phyloP scores from a whole-genome alignment of 2,329 filamentous ascomycete genomes.

The Alternaria arborescens region DNA sequence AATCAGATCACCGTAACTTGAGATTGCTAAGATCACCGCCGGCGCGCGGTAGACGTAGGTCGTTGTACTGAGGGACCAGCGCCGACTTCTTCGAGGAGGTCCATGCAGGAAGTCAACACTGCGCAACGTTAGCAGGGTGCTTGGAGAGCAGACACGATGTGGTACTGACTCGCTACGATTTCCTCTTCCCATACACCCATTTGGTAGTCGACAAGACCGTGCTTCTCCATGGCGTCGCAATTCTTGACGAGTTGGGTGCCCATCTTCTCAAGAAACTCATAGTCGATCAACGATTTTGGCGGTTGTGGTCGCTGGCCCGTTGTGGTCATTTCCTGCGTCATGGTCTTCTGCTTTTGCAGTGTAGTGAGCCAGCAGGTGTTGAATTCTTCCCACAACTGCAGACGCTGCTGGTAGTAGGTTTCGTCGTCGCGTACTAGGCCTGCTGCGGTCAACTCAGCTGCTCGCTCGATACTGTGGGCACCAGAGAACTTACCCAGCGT shows the following conservation, averaged over 20 bases:
- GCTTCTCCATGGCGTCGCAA: slow-evolving; percentile 85
- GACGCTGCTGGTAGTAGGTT: slow-evolving; percentile 74
- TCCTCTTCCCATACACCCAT: slow-evolving; percentile 96
- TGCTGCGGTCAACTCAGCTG: slow-evolving; percentile 67
- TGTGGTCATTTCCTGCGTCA: slow-evolving; percentile 68
- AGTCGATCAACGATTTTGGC: slow-evolving; percentile 71
- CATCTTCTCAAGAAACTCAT: slow-evolving; percentile 77
- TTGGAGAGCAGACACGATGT: neutral
- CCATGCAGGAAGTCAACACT: slow-evolving; percentile 64
- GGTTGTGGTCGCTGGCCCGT: slow-evolving; percentile 65
- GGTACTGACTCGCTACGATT: slow-evolving; percentile 78
- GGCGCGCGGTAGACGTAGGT: slow-evolving; percentile 41
- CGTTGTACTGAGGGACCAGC: slow-evolving; percentile 44
- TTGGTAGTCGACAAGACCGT: slow-evolving; percentile 96
- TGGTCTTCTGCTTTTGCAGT: slow-evolving; percentile 83
- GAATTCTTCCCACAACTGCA: slow-evolving; percentile 92
- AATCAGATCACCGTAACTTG: slow-evolving; percentile 18
- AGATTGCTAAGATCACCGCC: slow-evolving; percentile 38
- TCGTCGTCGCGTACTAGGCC: slow-evolving; percentile 87
- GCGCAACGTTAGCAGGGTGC: slow-evolving; percentile 20
- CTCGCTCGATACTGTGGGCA: slow-evolving; percentile 37
- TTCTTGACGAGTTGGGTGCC: slow-evolving; percentile 82
- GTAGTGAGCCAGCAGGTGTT: slow-evolving; percentile 90
- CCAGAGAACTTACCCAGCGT: slow-evolving; percentile 67
- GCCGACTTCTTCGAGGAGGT: slow-evolving; percentile 59